Conservation (phyloP, 345 rosid genomes). For the Melaleuca quinquenervia region DNA sequence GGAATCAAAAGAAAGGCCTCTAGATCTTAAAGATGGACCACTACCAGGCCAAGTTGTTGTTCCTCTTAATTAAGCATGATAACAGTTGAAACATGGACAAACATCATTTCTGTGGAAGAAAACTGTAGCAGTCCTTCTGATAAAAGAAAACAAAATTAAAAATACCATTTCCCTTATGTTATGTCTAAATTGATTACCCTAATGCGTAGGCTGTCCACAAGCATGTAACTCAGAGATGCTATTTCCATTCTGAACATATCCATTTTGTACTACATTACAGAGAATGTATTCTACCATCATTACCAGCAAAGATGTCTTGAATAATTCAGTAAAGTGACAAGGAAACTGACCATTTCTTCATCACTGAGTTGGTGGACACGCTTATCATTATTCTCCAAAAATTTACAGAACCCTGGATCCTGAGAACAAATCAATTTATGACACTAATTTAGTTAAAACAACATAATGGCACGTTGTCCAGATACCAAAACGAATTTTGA, state of each 20-base stretch:
- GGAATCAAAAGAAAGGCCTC: background rate
- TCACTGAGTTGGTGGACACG: slow-evolving; percentile 16
- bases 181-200: background rate
- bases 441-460: background rate
- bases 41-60: background rate
- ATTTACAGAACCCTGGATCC: slow-evolving; percentile 48
- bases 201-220: background rate
- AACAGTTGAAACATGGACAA: background rate
- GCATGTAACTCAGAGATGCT: background rate
- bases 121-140: background rate
- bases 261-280: background rate
- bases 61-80: background rate
- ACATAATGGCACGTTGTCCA: background rate
- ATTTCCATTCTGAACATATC: background rate
- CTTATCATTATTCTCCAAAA: slow-evolving; percentile 35
- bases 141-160: background rate
- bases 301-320: background rate
- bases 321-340: background rate
- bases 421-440: slow-evolving; percentile 6
- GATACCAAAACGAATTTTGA: background rate
- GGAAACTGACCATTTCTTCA: slow-evolving; percentile 44
- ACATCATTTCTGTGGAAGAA: background rate
- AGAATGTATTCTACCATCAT: background rate
- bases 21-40: background rate
- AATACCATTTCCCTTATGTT: background rate